Evolutionary conservation across 305 asterid species (phyloP), one percentile per base, ranked within the genome.

Genomic region (Plantago coronopus): DNA sequence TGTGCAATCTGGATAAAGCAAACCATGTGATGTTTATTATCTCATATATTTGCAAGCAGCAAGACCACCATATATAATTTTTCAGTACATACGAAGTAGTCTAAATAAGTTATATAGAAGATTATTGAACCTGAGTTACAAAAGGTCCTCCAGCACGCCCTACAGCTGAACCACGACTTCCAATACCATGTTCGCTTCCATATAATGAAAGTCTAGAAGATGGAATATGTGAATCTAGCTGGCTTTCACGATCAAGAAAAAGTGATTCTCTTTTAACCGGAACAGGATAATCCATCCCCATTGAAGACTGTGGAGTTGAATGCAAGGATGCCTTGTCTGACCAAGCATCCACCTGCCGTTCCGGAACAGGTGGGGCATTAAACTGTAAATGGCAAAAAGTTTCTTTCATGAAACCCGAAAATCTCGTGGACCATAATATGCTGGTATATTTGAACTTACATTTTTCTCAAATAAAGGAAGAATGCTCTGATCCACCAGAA

Each of bases 391-490:
- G 56, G 55, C 0, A 20, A 38, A 61, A 53, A n/a, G 48, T 31
- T 17, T n/a, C 53, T 16, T 53, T 48, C 44, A 34, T 23, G 8
- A 19, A 49, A 55, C n/a, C 18, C 11, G n/a, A 48, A 19, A 65
- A 43, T 68, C 48, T 23, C 60, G 59, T 25, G 22, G 48, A 9
- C 48, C 49, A 19, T 6, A 40, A 11, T 20, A 57, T 62, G 47
- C 57, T 60, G 64, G 37, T 66, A 34, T 23, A 9, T 18, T 17
- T 19, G 2, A 11, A 72, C 91, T 85, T 76, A 90, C 97, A 62
- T 73, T 80, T 73, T 87, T 87, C 81, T 87, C 96, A 47, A 90
- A 87, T 59, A 90, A 74, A 51, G 97, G 96, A 58, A 90, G 83
- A 63, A 90, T 86, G 23, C 82, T 81, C 2, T 80, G 95, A 82